Evolutionary conservation across 2,329 filamentous ascomycete species (phyloP).

Genomic region (Thielaviopsis populi): DNA sequence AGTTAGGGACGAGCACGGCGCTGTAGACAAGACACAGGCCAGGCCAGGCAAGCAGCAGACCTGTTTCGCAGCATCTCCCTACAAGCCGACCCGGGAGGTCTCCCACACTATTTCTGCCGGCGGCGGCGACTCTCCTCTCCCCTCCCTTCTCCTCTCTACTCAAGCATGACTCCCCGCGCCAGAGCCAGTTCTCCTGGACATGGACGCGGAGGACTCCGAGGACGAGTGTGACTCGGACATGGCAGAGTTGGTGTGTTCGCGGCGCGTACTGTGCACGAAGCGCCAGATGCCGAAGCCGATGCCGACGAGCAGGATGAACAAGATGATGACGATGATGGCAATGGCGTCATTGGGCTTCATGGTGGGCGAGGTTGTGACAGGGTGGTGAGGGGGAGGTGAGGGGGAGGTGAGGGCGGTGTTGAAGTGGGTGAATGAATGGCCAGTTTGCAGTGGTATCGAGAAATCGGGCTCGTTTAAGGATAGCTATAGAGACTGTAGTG

Average conservation of each 20-base stretch:
- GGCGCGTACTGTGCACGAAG: slow-evolving; percentile 38
- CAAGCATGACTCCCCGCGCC: neutral
- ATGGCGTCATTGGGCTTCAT: slow-evolving; percentile 52
- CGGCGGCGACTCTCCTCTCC: too few relatives aligned
- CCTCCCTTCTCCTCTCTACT: too few relatives aligned
- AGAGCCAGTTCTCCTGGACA: neutral
- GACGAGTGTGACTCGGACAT: slow-evolving; percentile 1
- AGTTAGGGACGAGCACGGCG: neutral
- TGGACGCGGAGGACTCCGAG: slow-evolving; percentile 1
- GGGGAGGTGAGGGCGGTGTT: neutral
- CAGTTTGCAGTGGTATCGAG: neutral
- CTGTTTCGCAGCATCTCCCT: too few relatives aligned
- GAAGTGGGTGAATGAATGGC: neutral
- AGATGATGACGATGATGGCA: slow-evolving; percentile 51
- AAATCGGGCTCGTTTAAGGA: neutral
- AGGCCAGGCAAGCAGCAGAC: too few relatives aligned
- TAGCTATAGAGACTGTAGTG: neutral
- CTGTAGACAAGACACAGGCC: neutral
- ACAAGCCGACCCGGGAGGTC: too few relatives aligned
- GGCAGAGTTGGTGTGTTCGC: slow-evolving; percentile 2
- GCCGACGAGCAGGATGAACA: slow-evolving; percentile 46
- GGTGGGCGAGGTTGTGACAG: neutral
- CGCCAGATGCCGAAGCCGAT: slow-evolving; percentile 51
- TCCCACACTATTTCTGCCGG: too few relatives aligned
- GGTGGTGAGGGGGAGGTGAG: neutral